Base-by-base conservation (phyloP, 106 monocot genomes). In the Iris macrosiphon region DNA sequence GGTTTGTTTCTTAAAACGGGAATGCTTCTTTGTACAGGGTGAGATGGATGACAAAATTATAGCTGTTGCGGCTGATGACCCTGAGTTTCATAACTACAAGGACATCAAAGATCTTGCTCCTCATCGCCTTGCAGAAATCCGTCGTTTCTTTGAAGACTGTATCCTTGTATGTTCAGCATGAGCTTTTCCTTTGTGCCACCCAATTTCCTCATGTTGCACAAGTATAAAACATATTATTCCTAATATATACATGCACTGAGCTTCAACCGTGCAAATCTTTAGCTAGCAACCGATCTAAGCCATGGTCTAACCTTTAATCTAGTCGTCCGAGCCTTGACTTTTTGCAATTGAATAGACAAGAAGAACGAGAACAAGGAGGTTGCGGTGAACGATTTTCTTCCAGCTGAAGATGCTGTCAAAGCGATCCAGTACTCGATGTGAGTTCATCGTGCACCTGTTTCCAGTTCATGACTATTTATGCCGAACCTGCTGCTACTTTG, bases 331-430 rank as follows among this genome's bases (percentile, higher is more conserved):
- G 24, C 32, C 49, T 34, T 40, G 50, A 41, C 13, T 44, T 8
- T 66, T 28, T 41, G 18, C 40, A 40, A 40, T 57, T 40, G 16
- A 53, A 63, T 54, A 86, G 86, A 86, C 46, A 86, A 86, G 72
- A 86, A 81, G 66, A 86, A 86, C 28, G 86, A 86, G 49, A 86
- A 86, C 81, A 86, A 86, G 51, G 81, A 81, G 44, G 86, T 86
- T 38, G 76, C 81, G 10, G 86, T 86, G 52, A 70, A 86, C 41
- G 86, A 81, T 34, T 86, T 86, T 31, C 86, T 86, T 11, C 81
- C 80, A 55, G 69, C 86, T 15, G 77, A 67, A 27, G 80, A 74
- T 65, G 86, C 86, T 2, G 38, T 71, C 53, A 67, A 70, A 12
- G 86, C 86, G 33, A 86, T 86, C 32, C 42, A 86, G 48, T 73